Evolutionary conservation across 1,139 yeast genomes (phyloP), one percentile per base, ranked within the genome.

Genomic region (Schwanniomyces etchellsii): DNA sequence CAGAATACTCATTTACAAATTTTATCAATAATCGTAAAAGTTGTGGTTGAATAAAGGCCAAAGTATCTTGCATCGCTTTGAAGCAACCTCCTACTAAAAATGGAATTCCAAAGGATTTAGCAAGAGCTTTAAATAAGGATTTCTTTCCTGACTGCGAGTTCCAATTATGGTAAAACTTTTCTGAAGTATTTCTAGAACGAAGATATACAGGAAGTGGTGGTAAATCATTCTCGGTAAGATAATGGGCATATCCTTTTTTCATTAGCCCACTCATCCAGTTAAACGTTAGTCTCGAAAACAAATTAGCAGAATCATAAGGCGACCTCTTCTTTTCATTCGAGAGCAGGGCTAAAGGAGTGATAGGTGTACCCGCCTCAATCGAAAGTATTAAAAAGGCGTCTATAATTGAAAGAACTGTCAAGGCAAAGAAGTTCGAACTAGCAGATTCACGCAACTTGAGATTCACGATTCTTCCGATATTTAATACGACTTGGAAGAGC

Each of bases 261-360:
- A 91, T 89, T 49, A 91, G 64, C 4, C 81, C 84, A 2, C 89
- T 76, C 94, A 91, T 83, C 99, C 99, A 91, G 26, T 77, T 65
- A 54, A 91, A 91, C 0, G 94, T 78, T 35, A 93, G 64, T 38
- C 74, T 70, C 12, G 94, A 77, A 47, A 89, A 88, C 15, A 88
- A 61, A 49, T 89, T 83, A 9, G 99, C 95, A 22, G 60, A 60
- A 46, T 89, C 97, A 39, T 74, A 78, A 3, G 96, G 95, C 40
- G 70, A 53, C 2, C 35, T 32, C 32, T 64, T 68, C 20, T 57
- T 52, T 20, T 64, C 48, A n/a, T 65, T 60, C 30, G 64, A 66
- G 34, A 57, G 52, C 12, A 67, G 54, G 11, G 62, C 47, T 39
- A 40, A 30, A 52, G 76, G 51, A 57, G 66, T 39, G 53, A 70